Evolutionary conservation across 2,329 filamentous ascomycete genomes (phyloP).

Genomic region (Zasmidium angulare): DNA sequence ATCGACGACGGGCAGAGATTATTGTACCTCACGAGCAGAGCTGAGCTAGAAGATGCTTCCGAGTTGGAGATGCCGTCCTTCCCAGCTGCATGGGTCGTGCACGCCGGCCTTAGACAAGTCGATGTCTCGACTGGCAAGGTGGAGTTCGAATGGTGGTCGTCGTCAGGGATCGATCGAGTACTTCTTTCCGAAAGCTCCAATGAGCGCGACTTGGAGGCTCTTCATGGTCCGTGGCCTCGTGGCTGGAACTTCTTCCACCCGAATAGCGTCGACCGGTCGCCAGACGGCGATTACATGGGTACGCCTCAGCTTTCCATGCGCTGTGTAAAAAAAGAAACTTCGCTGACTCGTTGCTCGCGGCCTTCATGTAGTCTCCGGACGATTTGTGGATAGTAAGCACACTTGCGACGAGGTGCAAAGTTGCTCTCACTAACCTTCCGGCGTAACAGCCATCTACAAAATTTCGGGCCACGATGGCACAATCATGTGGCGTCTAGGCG

Average conservation of each 20-base stretch:
- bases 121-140: conserved; percentile 34
- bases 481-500: conserved; percentile 40
- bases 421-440: no score
- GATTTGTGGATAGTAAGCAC: no score
- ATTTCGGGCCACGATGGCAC: conserved; percentile 36
- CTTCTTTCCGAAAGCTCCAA: conserved; percentile 25
- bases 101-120: conserved; percentile 27
- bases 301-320: conserved; percentile 42
- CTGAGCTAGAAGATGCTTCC: conserved; percentile 2
- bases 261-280: conserved; percentile 41
- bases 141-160: conserved; percentile 38
- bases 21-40: not conserved
- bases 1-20: conserved; percentile 36
- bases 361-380: no score
- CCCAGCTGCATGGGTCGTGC: conserved; percentile 1
- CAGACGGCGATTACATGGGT: conserved; percentile 39
- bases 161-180: conserved; percentile 23
- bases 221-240: conserved; percentile 2
- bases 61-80: not conserved
- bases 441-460: conserved; percentile 40
- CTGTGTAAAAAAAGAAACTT: no score
- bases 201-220: no score
- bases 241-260: conserved; percentile 32
- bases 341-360: no score
- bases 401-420: no score